Base-by-base conservation (phyloP, 2,329 filamentous ascomycete species). In the Juglanconis juglandina region DNA sequence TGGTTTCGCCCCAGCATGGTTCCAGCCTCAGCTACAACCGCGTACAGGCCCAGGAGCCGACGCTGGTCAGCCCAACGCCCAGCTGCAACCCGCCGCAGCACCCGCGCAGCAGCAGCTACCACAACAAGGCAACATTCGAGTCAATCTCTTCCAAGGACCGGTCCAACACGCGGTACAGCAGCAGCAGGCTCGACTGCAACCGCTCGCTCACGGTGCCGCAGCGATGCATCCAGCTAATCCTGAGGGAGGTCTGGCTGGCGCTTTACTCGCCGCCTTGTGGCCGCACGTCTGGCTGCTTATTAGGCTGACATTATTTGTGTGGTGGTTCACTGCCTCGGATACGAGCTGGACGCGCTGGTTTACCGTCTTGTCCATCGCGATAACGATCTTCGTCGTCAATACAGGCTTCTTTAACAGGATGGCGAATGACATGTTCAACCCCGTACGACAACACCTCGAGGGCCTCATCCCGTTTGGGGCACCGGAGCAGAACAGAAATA, bases 261-360 rank as follows among this genome's bases (percentile, higher is more conserved):
- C 76, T 17, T 62, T 80, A 30, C 58, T 78, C 52, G 76, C 74
- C 4, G 77, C 77, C 14, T 57, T 84, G n/a, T 83, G 81, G 76
- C 84, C 84, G n/a, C 81, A 87, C 56, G 68, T 88, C 34, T 88
- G 85, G 86, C 76, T 88, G 55, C 65, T 87, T 1, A 73, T 85
- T 41, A 80, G 86, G 7, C 72, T 89, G 8, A 75, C 78, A 10
- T 71, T 84, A 5, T 87, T 88, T 68, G 79, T 88, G 11, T 88
- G 84, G 83, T 85, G 86, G 72, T 87, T 88, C 63, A 87, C 85
- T 0, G 79, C 80, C 9, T 80, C 82, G 0, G 77, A 79, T 49
- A 76, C 80, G 2, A 86, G 79, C 66, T 87, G 84, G 84, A 79
- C 79, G 8, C 79, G 85, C 52, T 87, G 81, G 80, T 66, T 84